Evolutionary conservation across 164 flowering plant species (phyloP).

Genomic region (Aristolochia californica): DNA sequence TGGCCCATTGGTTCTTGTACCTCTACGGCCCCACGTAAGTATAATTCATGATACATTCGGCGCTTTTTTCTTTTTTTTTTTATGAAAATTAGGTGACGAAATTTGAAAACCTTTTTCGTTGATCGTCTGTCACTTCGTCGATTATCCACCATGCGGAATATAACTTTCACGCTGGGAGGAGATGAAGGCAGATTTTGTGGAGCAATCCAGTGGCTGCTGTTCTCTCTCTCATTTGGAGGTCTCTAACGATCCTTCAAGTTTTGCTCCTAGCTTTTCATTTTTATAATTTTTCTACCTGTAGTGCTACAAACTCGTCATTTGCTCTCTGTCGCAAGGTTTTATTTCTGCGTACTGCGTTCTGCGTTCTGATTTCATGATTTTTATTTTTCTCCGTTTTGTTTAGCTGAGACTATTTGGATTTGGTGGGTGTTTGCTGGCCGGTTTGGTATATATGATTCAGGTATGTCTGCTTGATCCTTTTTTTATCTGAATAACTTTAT

Average conservation of each 20-base stretch:
- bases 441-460: constrained; percentile 49
- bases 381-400: background rate
- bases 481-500: background rate
- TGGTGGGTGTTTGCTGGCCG: constrained; percentile 49
- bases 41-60: too few relatives aligned
- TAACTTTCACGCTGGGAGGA: background rate
- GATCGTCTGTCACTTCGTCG: too few relatives aligned
- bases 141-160: background rate
- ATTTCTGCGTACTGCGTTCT: too few relatives aligned
- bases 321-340: background rate
- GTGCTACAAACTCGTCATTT: background rate
- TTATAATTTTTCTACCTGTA: too few relatives aligned
- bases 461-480: constrained; percentile 19
- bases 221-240: constrained; percentile 55
- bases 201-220: constrained; percentile 34
- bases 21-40: too few relatives aligned
- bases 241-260: too few relatives aligned
- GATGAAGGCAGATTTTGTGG: constrained; percentile 20
- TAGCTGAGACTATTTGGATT: constrained; percentile 63
- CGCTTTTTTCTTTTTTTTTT: too few relatives aligned
- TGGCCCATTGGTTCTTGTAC: too few relatives aligned
- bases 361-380: too few relatives aligned
- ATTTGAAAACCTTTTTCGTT: too few relatives aligned
- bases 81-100: too few relatives aligned
- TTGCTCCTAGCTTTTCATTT: too few relatives aligned